Conservation (phyloP, 495 filamentous ascomycete species). For the Cudoniella acicularis region DNA sequence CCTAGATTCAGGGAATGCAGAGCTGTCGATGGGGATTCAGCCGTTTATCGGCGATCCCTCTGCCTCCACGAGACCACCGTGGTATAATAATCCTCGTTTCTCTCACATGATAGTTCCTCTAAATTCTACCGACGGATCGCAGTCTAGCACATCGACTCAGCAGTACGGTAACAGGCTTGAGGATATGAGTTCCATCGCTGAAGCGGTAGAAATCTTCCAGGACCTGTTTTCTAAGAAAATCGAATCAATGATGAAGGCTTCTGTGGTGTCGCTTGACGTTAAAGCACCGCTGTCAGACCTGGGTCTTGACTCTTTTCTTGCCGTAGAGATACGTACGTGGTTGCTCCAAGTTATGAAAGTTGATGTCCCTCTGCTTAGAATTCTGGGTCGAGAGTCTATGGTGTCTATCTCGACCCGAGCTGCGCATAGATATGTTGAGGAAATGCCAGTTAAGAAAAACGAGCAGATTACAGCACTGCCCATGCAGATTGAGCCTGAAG, state of each 20-base stretch:
- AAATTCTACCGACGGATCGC: too few species aligned
- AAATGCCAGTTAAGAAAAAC: neutral
- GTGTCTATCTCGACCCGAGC: neutral
- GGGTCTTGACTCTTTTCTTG: neutral
- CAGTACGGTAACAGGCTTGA: too few species aligned
- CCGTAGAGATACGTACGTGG: neutral
- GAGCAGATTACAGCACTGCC: neutral
- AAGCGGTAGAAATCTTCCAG: neutral
- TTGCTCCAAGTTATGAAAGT: neutral
- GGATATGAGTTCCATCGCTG: too few species aligned
- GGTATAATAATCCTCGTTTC: too few species aligned
- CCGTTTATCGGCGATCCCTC: neutral
- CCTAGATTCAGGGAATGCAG: neutral
- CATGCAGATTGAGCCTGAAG: neutral
- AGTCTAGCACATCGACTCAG: too few species aligned
- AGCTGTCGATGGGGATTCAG: neutral
- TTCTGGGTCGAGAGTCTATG: neutral
- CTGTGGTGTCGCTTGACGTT: neutral
- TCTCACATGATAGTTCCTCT: too few species aligned
- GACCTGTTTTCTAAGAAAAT: too few species aligned
- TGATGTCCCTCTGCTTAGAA: neutral
- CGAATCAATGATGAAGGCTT: neutral
- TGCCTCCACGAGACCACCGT: neutral
- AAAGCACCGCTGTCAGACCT: neutral
- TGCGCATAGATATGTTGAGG: neutral